These are phyloP conservation scores for Hyphodiscus hymeniophilus DNA, from an alignment of 495 filamentous ascomycete species.

Conservation along the genomic window DNA sequence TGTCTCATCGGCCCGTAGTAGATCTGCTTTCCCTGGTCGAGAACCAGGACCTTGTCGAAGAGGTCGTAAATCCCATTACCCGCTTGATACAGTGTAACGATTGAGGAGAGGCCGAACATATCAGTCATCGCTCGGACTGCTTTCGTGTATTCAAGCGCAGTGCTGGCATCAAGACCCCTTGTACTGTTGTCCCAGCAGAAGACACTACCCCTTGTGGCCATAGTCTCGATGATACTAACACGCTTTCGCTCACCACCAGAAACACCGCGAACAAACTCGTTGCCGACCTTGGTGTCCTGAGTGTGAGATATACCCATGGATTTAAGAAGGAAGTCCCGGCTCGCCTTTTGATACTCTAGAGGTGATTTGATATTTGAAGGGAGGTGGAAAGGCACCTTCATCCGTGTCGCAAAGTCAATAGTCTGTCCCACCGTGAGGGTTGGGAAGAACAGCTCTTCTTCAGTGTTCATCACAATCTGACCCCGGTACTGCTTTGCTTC, in stretches of 20 bases:
- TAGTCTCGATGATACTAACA: constrained; percentile 58
- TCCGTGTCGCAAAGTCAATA: constrained; percentile 72
- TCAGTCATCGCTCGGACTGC: constrained; percentile 40
- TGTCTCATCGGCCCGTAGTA: constrained; percentile 58
- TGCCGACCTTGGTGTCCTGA: constrained; percentile 70
- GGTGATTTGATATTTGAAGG: constrained; percentile 45
- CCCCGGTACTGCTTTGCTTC: constrained; percentile 62
- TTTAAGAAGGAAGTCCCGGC: constrained; percentile 62
- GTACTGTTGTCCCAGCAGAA: constrained; percentile 84
- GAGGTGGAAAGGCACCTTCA: constrained; percentile 67
- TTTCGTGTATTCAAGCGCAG: constrained; percentile 60
- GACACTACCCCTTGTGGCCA: constrained; percentile 53
- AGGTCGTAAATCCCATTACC: constrained; percentile 61
- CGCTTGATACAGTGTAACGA: constrained; percentile 60
- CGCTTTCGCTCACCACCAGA: constrained; percentile 80
- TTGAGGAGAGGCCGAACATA: constrained; percentile 35
- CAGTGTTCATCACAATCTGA: constrained; percentile 79
- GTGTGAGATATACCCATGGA: constrained; percentile 90
- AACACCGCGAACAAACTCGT: constrained; percentile 73
- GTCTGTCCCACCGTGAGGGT: constrained; percentile 80
- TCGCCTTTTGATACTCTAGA: constrained; percentile 59
- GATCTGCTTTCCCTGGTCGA: constrained; percentile 56
- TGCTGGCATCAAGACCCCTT: constrained; percentile 74
- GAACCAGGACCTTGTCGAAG: constrained; percentile 55
- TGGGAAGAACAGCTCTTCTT: constrained; percentile 75